Evolutionary conservation across 805 yeast species (phyloP).

Genomic region (Blastobotrys americana): DNA sequence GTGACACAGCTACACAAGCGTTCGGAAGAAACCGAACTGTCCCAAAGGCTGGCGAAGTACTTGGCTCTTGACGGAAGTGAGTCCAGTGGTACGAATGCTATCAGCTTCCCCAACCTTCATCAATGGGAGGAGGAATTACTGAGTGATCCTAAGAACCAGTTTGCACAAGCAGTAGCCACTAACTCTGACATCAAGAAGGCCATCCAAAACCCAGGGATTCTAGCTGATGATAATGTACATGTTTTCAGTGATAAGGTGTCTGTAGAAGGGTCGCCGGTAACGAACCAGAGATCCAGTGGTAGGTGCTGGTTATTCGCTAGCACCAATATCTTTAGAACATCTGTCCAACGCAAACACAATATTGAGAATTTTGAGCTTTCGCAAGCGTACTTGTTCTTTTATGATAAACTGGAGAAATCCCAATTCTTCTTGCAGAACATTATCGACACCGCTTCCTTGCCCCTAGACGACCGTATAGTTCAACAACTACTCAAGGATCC

Average conservation of each 20-base stretch:
- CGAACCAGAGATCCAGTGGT: constrained; percentile 70
- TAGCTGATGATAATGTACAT: constrained; percentile 17
- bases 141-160: constrained; percentile 42
- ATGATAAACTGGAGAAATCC: constrained; percentile 80
- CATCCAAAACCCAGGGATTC: constrained; percentile 23
- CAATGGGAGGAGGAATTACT: constrained; percentile 42
- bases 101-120: constrained; percentile 30
- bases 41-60: constrained; percentile 8
- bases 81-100: constrained; percentile 28
- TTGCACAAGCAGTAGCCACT: constrained; percentile 49
- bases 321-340: constrained; percentile 62
- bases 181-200: constrained; percentile 39
- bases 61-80: constrained; percentile 9
- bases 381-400: constrained; percentile 74
- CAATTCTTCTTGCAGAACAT: constrained; percentile 74
- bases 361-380: constrained; percentile 67
- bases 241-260: constrained; percentile 41
- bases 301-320: constrained; percentile 90
- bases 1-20: too few relatives aligned
- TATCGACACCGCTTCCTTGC: constrained; percentile 59
- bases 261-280: constrained; percentile 57
- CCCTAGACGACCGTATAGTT: constrained; percentile 62
- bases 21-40: too few relatives aligned
- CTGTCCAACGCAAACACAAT: constrained; percentile 54
- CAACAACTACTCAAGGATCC: constrained; percentile 62